Conservation (phyloP, 371 early-diverging fungal species). For the Apophysomyces elegans region DNA sequence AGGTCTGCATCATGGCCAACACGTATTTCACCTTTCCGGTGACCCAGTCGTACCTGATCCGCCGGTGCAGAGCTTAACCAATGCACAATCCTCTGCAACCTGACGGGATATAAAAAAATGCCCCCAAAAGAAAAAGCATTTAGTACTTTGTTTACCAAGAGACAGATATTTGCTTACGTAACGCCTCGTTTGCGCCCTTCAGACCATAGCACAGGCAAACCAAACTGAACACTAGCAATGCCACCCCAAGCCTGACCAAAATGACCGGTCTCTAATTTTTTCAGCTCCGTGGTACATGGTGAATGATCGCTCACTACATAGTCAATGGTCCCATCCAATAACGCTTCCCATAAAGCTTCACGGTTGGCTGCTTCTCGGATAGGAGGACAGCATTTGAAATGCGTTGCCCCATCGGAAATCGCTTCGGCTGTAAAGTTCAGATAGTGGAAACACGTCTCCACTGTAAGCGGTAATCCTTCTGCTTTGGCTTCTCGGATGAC, state of each 20-base stretch:
- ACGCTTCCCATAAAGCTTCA: slow-evolving; percentile 73
- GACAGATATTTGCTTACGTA: slow-evolving; percentile 38
- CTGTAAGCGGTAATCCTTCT: slow-evolving; percentile 73
- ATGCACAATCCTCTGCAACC: slow-evolving; percentile 63
- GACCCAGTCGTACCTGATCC: slow-evolving; percentile 58
- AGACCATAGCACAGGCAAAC: slow-evolving; percentile 81
- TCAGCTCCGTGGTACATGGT: slow-evolving; percentile 80
- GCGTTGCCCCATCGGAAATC: slow-evolving; percentile 76
- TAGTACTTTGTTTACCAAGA: background rate
- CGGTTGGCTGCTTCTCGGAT: slow-evolving; percentile 78
- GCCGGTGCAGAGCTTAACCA: slow-evolving; percentile 76
- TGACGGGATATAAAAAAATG: slow-evolving; percentile 16
- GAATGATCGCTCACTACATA: slow-evolving; percentile 87
- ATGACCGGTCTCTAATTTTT: slow-evolving; percentile 70
- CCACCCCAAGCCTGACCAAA: slow-evolving; percentile 87
- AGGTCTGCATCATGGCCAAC: slow-evolving; percentile 78
- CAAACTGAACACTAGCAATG: slow-evolving; percentile 83
- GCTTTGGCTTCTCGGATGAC: slow-evolving; percentile 75
- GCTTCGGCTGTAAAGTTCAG: slow-evolving; percentile 70
- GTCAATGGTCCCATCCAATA: slow-evolving; percentile 81
- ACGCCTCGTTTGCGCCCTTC: slow-evolving; percentile 73
- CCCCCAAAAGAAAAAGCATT: slow-evolving; percentile 9
- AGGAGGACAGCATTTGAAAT: slow-evolving; percentile 89
- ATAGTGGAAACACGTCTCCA: slow-evolving; percentile 87
- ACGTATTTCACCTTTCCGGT: slow-evolving; percentile 71